phyloP scores from a whole-genome alignment of 2,329 filamentous ascomycete genomes.

The Albifimbria verrucaria region DNA sequence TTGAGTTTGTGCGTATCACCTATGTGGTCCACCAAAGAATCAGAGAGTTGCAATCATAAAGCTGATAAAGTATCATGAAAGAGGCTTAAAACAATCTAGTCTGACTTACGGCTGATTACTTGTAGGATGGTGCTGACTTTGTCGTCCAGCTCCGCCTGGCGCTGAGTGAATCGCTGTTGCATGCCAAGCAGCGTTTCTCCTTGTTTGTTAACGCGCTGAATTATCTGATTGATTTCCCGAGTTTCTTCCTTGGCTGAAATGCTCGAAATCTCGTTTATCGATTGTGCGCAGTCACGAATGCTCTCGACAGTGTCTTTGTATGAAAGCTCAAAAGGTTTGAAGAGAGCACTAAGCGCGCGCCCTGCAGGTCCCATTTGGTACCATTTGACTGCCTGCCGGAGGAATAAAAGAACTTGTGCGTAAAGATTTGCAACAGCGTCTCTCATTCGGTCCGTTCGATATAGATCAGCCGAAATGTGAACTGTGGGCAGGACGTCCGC shows the following conservation, averaged over 20 bases:
- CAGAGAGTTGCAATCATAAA: not conserved
- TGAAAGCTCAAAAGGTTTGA: constrained; percentile 4
- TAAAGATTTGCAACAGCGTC: constrained; percentile 1
- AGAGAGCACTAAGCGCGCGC: not conserved
- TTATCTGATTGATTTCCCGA: not conserved
- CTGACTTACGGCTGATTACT: not conserved
- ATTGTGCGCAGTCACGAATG: not conserved
- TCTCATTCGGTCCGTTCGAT: constrained; percentile 3
- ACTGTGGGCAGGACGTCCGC: constrained; percentile 1
- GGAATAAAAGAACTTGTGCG: constrained; percentile 3
- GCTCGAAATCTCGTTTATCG: not conserved
- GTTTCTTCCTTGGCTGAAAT: not conserved
- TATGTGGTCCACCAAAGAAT: not conserved
- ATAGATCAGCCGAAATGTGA: constrained; percentile 2
- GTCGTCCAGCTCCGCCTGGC: not conserved
- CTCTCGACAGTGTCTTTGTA: constrained; percentile 2
- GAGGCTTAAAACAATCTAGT: too few relatives aligned
- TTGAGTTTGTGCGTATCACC: not conserved
- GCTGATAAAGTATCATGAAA: not conserved
- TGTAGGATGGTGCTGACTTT: not conserved
- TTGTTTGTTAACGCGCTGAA: not conserved
- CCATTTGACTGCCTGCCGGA: constrained; percentile 4
- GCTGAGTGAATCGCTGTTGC: not conserved
- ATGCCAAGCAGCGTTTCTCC: not conserved
- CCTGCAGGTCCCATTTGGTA: not conserved